A percentile compares a stretch with the other conserved stretches of the same genome.
phyloP scores from a whole-genome alignment of 2,329 filamentous ascomycete genomes.

The Botryosphaeria agaves region DNA sequence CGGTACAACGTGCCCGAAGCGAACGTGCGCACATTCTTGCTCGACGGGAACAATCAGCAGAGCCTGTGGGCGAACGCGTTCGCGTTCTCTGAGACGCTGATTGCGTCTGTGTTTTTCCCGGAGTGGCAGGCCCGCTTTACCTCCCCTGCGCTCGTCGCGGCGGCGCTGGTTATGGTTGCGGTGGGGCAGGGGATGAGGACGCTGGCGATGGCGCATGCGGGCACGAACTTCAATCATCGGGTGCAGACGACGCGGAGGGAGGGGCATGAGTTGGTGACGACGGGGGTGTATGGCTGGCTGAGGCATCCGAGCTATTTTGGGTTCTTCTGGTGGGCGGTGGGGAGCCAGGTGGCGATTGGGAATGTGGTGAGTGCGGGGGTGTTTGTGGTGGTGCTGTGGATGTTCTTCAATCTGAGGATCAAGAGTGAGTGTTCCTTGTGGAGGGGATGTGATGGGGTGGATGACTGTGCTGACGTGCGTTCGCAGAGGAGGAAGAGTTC shows the following conservation, averaged over 20 bases:
- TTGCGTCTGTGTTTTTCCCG: constrained; percentile 37
- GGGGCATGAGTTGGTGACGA: constrained; percentile 66
- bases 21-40: constrained; percentile 58
- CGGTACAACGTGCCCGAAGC: constrained; percentile 63
- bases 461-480: constrained; percentile 1
- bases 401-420: constrained; percentile 66
- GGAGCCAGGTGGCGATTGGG: constrained; percentile 78
- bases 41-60: constrained; percentile 66
- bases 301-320: constrained; percentile 92
- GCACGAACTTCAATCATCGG: constrained; percentile 75
- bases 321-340: constrained; percentile 97
- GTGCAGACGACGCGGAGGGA: constrained; percentile 53
- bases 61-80: constrained; percentile 71
- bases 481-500: constrained; percentile 55
- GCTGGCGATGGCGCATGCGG: constrained; percentile 78
- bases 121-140: constrained; percentile 24
- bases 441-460: neutral
- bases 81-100: constrained; percentile 55
- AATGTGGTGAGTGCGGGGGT: constrained; percentile 62
- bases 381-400: constrained; percentile 64
- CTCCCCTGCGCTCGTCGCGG: constrained; percentile 20
- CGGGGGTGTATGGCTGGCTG: constrained; percentile 58
- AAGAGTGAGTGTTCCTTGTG: constrained; percentile 27
- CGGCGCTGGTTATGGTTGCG: constrained; percentile 46
- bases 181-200: constrained; percentile 61